Percentiles rank a stretch among this genome's conserved stretches.
Conservation (phyloP, 2,329 filamentous ascomycete genomes). For the Fusarium sp. region DNA sequence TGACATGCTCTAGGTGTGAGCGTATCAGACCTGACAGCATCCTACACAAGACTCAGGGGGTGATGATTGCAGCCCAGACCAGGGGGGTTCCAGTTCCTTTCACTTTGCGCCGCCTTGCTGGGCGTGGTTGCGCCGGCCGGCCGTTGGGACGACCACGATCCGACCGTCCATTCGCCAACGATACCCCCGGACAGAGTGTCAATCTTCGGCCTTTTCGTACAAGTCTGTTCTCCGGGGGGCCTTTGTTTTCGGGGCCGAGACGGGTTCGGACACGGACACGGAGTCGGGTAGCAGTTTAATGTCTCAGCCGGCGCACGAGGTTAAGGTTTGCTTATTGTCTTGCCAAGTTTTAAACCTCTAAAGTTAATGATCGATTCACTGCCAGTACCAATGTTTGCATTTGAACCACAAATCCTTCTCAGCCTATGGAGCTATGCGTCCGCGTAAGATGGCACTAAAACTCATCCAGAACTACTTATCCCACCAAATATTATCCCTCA, state of each 20-base stretch:
- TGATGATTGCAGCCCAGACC: background rate
- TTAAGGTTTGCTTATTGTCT: background rate
- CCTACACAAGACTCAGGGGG: slow-evolving; percentile 6
- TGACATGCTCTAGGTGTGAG: slow-evolving; percentile 3
- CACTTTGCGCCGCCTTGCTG: slow-evolving; percentile 29
- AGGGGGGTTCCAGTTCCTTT: background rate
- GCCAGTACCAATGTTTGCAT: background rate
- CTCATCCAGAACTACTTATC: slow-evolving; percentile 1
- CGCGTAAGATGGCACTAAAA: background rate
- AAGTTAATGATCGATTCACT: slow-evolving; percentile 5
- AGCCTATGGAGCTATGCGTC: background rate
- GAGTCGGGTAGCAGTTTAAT: slow-evolving; percentile 1
- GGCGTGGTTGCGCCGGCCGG: slow-evolving; percentile 33
- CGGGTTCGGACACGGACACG: slow-evolving; percentile 13
- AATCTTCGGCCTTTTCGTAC: slow-evolving; percentile 29
- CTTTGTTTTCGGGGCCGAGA: slow-evolving; percentile 22
- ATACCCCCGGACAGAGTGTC: slow-evolving; percentile 5
- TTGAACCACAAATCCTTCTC: slow-evolving; percentile 2
- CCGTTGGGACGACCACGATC: slow-evolving; percentile 41
- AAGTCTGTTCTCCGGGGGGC: slow-evolving; percentile 21
- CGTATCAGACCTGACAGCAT: background rate
- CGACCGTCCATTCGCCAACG: slow-evolving; percentile 30
- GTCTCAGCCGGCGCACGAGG: background rate
- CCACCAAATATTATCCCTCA: background rate
- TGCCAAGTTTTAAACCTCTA: background rate